Evolutionary conservation across 1,284 basidiomycete genomes (phyloP), one percentile per base, ranked within the genome.

Genomic region (Boletus nobilissimus): DNA sequence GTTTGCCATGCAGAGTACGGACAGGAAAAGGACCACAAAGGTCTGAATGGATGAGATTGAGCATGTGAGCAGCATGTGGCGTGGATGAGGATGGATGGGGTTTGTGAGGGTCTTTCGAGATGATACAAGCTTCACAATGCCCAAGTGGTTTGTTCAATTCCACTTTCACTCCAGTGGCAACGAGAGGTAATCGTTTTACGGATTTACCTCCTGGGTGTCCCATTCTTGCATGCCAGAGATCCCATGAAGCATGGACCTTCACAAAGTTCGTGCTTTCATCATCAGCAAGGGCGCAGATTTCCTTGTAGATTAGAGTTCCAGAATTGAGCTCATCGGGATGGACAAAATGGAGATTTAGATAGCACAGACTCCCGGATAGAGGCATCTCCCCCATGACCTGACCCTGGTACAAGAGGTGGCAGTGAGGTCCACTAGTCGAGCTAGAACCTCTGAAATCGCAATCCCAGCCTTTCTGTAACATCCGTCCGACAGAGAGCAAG

Each of bases 21-120:
- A 34, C 7, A 4, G 57, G 65, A 16, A 76, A 76, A 1, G 70
- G 74, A 2, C 74, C 54, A 67, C 70, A 76, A 0, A 76, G 11
- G 18, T 76, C 26, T 1, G 70, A 76, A 11, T 76, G 54, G 11
- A 76, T 40, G 2, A 76, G 54, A 18, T 72, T 34, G 6, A 54
- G 51, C 22, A 29, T 24, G 22, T 54, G 16, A 4, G 26, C 24
- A 26, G 51, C 51, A 29, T 54, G 26, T 26, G 51, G 51, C 3
- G 46, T 19, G n/a, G n/a, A n/a, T 10, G 54, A 60, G 0, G 51
- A 38, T 2, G 48, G n/a, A 18, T 36, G 39, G 0, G 71, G 71
- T 5, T 13, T 5, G 0, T 34, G 6, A 3, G 48, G 72, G 8
- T 57, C 32, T 13, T 73, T 73, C 4, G 64, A 5, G 5, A 73